phyloP scores from a whole-genome alignment of 495 filamentous ascomycete species.

The Aeminium ludgeri region DNA sequence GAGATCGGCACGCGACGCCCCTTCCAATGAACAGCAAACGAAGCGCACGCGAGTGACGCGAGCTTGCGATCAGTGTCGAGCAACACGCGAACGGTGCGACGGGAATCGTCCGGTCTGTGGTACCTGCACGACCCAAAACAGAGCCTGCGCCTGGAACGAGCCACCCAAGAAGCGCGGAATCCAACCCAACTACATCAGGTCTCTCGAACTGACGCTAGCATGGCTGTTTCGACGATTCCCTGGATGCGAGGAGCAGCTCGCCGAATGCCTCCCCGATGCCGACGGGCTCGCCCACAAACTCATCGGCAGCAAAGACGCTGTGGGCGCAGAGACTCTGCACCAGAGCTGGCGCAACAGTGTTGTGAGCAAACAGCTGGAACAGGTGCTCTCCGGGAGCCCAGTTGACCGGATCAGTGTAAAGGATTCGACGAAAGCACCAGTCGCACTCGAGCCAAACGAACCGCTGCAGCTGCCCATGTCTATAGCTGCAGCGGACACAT shows the following conservation, averaged over 20 bases:
- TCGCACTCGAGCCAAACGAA: too few relatives aligned
- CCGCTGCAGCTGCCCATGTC: too few relatives aligned
- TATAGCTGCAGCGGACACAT: too few relatives aligned
- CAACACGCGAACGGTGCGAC: slow-evolving; percentile 50
- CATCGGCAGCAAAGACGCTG: slow-evolving; percentile 16
- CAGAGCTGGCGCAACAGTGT: slow-evolving; percentile 20
- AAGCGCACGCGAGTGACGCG: slow-evolving; percentile 48
- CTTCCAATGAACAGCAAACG: too few relatives aligned
- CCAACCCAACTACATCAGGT: slow-evolving; percentile 46
- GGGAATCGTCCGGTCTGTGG: slow-evolving; percentile 47
- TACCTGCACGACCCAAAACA: slow-evolving; percentile 42
- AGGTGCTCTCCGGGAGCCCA: slow-evolving; percentile 13
- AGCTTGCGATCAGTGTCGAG: slow-evolving; percentile 51
- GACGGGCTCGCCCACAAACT: slow-evolving; percentile 3
- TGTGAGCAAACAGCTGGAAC: slow-evolving; percentile 21
- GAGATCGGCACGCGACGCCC: too few relatives aligned
- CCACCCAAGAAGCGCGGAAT: slow-evolving; percentile 57
- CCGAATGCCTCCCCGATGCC: slow-evolving; percentile 1
- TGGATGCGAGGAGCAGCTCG: slow-evolving; percentile 22
- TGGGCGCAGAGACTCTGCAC: slow-evolving; percentile 17
- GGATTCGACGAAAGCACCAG: too few relatives aligned
- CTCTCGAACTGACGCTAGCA: slow-evolving; percentile 36
- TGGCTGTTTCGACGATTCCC: slow-evolving; percentile 25
- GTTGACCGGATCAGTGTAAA: too few relatives aligned
- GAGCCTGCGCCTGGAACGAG: slow-evolving; percentile 49